These are phyloP conservation scores for Pyrenophora teres DNA, from an alignment of 2,329 filamentous ascomycete species.

Conservation along the genomic window DNA sequence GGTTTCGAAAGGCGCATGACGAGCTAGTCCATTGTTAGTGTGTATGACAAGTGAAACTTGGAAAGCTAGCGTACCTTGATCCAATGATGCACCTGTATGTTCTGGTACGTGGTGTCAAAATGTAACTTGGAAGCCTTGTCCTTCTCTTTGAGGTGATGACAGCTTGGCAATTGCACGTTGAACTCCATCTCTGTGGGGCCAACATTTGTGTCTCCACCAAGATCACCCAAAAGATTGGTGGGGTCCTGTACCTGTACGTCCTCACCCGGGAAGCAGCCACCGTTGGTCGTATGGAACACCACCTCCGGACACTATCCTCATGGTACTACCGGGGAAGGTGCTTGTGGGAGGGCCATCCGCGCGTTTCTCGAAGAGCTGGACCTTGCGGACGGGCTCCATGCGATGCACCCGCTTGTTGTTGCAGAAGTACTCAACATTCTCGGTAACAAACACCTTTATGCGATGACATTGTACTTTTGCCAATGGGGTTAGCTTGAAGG, in stretches of 20 bases:
- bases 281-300: conserved; percentile 71
- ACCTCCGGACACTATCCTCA: conserved; percentile 78
- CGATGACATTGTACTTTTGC: conserved; percentile 93
- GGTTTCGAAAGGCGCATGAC: conserved; percentile 89
- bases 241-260: conserved; percentile 59
- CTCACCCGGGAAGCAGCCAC: conserved; percentile 60
- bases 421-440: conserved; percentile 90
- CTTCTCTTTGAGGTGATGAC: conserved; percentile 77
- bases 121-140: conserved; percentile 71
- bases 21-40: conserved; percentile 61
- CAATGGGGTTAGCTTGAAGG: conserved; percentile 89
- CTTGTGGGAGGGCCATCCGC: conserved; percentile 77
- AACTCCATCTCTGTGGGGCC: conserved; percentile 94
- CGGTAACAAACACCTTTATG: conserved; percentile 88
- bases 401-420: conserved; percentile 83
- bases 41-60: background rate
- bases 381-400: conserved; percentile 81
- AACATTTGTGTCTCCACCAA: conserved; percentile 74
- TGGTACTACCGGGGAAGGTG: conserved; percentile 74
- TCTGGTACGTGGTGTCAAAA: conserved; percentile 91
- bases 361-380: conserved; percentile 84
- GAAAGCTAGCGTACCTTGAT: conserved; percentile 71
- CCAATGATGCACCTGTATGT: conserved; percentile 94
- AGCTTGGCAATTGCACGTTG: conserved; percentile 88
- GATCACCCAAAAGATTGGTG: conserved; percentile 78